Evolutionary conservation across 345 rosid genomes (phyloP).

Genomic region (Linum lewisii): DNA sequence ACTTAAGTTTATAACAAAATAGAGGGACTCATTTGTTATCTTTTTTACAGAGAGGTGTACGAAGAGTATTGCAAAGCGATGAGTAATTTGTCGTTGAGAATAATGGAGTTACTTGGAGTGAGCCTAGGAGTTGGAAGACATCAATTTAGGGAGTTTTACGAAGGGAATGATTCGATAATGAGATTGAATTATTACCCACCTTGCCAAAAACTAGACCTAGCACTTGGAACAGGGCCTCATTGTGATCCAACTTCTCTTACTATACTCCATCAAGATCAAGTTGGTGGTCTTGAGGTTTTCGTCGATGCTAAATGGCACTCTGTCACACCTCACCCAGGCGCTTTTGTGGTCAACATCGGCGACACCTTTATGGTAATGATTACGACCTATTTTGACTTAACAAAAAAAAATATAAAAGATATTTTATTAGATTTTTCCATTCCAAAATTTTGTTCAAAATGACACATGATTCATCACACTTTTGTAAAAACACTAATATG

Average conservation of each 20-base stretch:
- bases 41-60: conserved; percentile 15
- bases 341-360: no score
- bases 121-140: conserved; percentile 32
- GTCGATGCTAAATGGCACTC: conserved; percentile 25
- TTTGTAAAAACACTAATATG: no score
- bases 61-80: no score
- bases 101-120: conserved; percentile 28
- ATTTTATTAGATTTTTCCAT: no score
- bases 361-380: conserved; percentile 43
- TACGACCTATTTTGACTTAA: not conserved
- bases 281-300: conserved; percentile 41
- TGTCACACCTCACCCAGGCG: conserved; percentile 30
- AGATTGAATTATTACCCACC: conserved; percentile 46
- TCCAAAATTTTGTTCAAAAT: no score
- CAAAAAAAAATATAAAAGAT: not conserved
- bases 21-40: not conserved
- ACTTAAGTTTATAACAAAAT: not conserved
- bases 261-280: conserved; percentile 44
- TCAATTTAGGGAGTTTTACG: conserved; percentile 25
- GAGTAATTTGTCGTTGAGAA: conserved; percentile 13
- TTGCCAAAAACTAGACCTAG: conserved; percentile 30
- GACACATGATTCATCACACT: no score
- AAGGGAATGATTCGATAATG: conserved; percentile 30
- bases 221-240: no score
- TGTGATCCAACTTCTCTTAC: conserved; percentile 34